Conservation (phyloP, 331 rosid genomes). For the Cydonia oblonga region DNA sequence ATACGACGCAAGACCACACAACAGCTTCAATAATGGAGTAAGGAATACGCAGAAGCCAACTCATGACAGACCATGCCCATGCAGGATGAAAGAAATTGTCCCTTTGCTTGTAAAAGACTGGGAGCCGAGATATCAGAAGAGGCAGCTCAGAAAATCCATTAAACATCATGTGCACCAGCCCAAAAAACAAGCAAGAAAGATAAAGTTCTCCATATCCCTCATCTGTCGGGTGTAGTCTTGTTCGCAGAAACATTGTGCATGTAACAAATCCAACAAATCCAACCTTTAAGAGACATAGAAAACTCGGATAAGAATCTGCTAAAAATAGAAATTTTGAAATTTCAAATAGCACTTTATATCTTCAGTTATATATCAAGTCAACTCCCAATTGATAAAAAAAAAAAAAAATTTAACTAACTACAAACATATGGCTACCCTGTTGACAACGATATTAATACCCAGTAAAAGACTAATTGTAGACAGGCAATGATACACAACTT, state of each 20-base stretch:
- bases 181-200: slow-evolving; percentile 68
- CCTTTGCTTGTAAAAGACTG: slow-evolving; percentile 82
- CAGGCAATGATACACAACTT: not conserved
- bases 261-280: slow-evolving; percentile 75
- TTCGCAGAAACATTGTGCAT: slow-evolving; percentile 45
- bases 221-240: slow-evolving; percentile 46
- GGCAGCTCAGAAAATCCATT: slow-evolving; percentile 86
- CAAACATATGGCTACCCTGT: not conserved
- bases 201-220: slow-evolving; percentile 56
- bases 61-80: slow-evolving; percentile 66
- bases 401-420: not conserved
- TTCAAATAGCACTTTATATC: not conserved
- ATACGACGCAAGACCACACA: slow-evolving; percentile 68
- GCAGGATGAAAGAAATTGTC: slow-evolving; percentile 77
- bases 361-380: not conserved
- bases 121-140: slow-evolving; percentile 66
- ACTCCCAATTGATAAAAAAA: not conserved
- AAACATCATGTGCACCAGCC: slow-evolving; percentile 80
- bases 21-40: slow-evolving; percentile 61
- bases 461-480: not conserved
- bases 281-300: slow-evolving; percentile 38
- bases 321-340: not conserved
- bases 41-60: slow-evolving; percentile 75
- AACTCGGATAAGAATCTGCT: not conserved
- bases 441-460: not conserved